Conservation (phyloP, 345 rosid genomes). For the Hypericum androsaemum region DNA sequence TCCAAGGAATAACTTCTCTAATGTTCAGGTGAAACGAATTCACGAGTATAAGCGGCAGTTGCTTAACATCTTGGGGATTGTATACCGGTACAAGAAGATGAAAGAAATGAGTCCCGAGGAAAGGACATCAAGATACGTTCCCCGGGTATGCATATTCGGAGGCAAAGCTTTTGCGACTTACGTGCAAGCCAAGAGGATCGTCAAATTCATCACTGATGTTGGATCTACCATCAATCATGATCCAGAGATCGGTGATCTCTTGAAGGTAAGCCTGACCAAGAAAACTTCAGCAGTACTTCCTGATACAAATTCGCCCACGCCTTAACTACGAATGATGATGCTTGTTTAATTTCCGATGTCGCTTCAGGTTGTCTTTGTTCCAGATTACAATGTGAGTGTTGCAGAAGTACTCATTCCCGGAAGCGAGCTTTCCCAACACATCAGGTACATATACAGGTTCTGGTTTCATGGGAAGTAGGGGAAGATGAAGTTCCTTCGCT, state of each 20-base stretch:
- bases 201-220: conserved; percentile 63
- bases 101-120: conserved; percentile 56
- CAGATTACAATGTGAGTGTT: conserved; percentile 44
- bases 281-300: no score
- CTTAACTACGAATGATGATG: no score
- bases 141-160: conserved; percentile 71
- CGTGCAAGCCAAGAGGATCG: conserved; percentile 76
- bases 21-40: conserved; percentile 70
- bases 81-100: conserved; percentile 67
- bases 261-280: conserved; percentile 39
- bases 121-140: conserved; percentile 40
- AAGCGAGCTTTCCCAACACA: conserved; percentile 46
- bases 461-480: background rate
- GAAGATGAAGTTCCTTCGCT: no score
- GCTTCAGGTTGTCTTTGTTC: conserved; percentile 39
- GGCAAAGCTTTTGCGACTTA: conserved; percentile 79
- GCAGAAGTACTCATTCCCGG: conserved; percentile 45
- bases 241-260: conserved; percentile 60
- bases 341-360: background rate
- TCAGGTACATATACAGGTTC: conserved; percentile 21
- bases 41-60: conserved; percentile 74
- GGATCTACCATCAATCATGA: conserved; percentile 59
- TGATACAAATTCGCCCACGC: no score
- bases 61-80: conserved; percentile 61
- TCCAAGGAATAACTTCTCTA: no score